Conservation (phyloP, 805 yeast species). For the Kuraishia ogatae region DNA sequence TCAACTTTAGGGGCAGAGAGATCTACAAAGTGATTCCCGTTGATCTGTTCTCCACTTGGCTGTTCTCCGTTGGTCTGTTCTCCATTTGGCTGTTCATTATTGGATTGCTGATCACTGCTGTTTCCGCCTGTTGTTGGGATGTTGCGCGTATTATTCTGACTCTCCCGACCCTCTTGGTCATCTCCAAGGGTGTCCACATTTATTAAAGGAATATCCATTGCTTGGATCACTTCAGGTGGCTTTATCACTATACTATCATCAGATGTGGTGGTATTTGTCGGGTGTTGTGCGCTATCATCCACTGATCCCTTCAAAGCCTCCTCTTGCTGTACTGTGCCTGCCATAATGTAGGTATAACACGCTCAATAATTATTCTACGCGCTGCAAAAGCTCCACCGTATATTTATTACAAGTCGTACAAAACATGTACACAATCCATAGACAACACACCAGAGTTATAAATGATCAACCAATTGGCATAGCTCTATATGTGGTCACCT, state of each 20-base stretch:
- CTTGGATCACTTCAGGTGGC: neutral
- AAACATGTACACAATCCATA: no score
- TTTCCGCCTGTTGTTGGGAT: no score
- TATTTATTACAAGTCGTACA: no score
- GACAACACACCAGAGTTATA: no score
- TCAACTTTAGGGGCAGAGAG: no score
- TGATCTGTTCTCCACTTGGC: neutral
- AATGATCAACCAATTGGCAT: no score
- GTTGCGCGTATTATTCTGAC: neutral
- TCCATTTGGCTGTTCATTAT: no score
- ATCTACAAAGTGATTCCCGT: neutral
- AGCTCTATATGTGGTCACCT: no score
- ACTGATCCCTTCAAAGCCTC: neutral
- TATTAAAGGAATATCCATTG: neutral
- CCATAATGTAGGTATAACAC: neutral
- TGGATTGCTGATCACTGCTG: no score
- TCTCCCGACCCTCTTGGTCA: neutral
- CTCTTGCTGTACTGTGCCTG: conserved; percentile 1
- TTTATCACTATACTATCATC: neutral
- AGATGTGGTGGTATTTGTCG: neutral
- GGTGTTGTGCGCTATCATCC: neutral
- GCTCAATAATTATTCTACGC: no score
- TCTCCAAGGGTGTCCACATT: neutral
- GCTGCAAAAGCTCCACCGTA: no score
- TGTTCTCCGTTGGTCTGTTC: neutral